These are phyloP conservation scores for Tylopilus vinaceipallidus DNA, from an alignment of 768 basidiomycete species.

Conservation along the genomic window DNA sequence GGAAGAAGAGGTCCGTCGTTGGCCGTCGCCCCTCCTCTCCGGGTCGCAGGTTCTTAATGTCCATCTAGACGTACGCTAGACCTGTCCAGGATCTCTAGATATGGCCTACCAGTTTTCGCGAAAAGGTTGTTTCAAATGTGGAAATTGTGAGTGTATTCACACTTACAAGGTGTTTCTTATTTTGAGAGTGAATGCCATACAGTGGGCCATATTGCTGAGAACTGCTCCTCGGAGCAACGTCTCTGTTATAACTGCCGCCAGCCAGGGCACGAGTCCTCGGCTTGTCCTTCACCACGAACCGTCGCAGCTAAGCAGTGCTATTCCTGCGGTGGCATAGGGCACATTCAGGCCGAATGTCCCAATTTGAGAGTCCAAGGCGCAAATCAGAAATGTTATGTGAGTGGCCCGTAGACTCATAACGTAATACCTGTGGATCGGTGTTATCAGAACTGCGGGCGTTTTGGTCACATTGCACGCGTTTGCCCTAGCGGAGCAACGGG, in stretches of 20 bases:
- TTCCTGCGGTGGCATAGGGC: conserved; percentile 89
- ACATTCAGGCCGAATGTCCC: conserved; percentile 86
- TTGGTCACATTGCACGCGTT: conserved; percentile 77
- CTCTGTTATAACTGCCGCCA: conserved; percentile 95
- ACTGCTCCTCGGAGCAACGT: conserved; percentile 83
- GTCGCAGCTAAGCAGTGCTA: conserved; percentile 90
- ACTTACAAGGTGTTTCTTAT: conserved; percentile 11
- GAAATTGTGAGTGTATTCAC: conserved; percentile 65
- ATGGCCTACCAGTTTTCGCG: conserved; percentile 84
- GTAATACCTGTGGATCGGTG: conserved; percentile 5
- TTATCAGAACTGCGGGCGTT: conserved; percentile 70
- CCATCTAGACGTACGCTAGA: conserved; percentile 41
- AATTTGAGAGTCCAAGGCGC: conserved; percentile 68
- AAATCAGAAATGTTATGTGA: conserved; percentile 83
- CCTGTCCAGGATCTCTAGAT: conserved; percentile 40
- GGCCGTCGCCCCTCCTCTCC: conserved; percentile 1
- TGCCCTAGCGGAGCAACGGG: conserved; percentile 55
- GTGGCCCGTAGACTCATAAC: conserved; percentile 23
- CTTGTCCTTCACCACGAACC: conserved; percentile 81
- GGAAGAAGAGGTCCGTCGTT: conserved; percentile 61
- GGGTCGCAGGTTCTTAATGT: conserved; percentile 17
- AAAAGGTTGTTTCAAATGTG: conserved; percentile 93
- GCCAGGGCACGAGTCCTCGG: conserved; percentile 90
- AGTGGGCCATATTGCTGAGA: conserved; percentile 95
- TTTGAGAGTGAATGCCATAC: conserved; percentile 13